A percentile compares a stretch with the other conserved stretches of the same genome.
Conservation (phyloP, 306 rosid species). For the Cotoneaster glaucophyllus region DNA sequence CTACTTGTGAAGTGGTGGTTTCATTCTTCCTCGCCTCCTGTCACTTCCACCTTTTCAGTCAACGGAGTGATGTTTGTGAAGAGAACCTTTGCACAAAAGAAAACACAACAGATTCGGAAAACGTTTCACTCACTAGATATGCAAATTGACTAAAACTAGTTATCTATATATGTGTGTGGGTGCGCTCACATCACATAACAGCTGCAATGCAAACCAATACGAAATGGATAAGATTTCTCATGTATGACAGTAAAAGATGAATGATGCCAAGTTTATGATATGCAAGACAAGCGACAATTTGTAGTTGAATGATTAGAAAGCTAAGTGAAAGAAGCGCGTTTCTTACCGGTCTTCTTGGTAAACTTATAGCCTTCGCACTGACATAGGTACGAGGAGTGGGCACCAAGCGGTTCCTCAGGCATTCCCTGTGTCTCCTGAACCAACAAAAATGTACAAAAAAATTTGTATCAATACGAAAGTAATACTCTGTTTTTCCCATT, state of each 20-base stretch:
- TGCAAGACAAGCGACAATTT: not conserved
- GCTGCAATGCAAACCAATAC: not conserved
- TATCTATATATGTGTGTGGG: too few species aligned
- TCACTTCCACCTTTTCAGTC: constrained; percentile 55
- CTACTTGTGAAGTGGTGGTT: not conserved
- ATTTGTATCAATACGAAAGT: not conserved
- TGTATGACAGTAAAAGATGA: not conserved
- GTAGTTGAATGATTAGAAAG: not conserved
- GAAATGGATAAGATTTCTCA: not conserved
- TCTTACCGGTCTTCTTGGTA: constrained; percentile 81
- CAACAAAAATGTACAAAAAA: not conserved
- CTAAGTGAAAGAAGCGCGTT: not conserved
- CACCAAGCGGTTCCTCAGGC: constrained; percentile 66
- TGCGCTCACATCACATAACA: not conserved
- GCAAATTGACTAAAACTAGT: too few species aligned
- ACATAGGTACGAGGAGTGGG: constrained; percentile 83
- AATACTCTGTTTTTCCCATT: not conserved
- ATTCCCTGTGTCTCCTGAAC: constrained; percentile 75
- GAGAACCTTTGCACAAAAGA: constrained; percentile 63
- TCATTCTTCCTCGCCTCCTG: constrained; percentile 85
- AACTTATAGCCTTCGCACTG: constrained; percentile 58
- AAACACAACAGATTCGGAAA: constrained; percentile 10
- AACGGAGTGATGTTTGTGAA: constrained; percentile 68
- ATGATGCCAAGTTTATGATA: not conserved
- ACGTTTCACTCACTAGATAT: not conserved